phyloP scores from a whole-genome alignment of 768 basidiomycete species.

The Mycena indigotica region DNA sequence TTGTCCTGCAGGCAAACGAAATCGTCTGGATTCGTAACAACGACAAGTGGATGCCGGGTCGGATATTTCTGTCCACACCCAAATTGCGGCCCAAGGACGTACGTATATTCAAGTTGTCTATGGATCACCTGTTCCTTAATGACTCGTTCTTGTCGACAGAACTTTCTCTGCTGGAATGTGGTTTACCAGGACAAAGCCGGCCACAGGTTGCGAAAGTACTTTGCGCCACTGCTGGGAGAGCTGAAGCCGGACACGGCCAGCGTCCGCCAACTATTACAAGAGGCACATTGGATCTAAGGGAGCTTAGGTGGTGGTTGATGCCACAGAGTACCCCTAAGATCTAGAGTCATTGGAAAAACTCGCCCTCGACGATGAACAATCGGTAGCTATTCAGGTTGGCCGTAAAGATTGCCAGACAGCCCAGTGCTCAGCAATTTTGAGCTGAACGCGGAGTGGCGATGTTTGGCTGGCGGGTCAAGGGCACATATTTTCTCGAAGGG shows the following conservation, averaged over 20 bases:
- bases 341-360: no score
- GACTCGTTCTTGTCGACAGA: background rate
- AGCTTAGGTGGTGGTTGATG: no score
- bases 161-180: background rate
- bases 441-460: no score
- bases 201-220: background rate
- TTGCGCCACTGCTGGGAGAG: conserved; percentile 1
- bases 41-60: background rate
- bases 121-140: background rate
- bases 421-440: no score
- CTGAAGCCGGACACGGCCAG: background rate
- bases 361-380: no score
- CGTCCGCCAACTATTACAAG: background rate
- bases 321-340: no score
- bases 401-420: no score
- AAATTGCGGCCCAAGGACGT: background rate
- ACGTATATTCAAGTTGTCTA: background rate
- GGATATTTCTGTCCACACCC: background rate
- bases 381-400: no score
- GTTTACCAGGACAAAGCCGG: background rate
- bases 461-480: no score
- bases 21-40: background rate
- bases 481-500: no score
- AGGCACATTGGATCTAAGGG: background rate
- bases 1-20: background rate